These are phyloP conservation scores for Alternaria sp. DNA, from an alignment of 2,329 filamentous ascomycete species.

Conservation along the genomic window DNA sequence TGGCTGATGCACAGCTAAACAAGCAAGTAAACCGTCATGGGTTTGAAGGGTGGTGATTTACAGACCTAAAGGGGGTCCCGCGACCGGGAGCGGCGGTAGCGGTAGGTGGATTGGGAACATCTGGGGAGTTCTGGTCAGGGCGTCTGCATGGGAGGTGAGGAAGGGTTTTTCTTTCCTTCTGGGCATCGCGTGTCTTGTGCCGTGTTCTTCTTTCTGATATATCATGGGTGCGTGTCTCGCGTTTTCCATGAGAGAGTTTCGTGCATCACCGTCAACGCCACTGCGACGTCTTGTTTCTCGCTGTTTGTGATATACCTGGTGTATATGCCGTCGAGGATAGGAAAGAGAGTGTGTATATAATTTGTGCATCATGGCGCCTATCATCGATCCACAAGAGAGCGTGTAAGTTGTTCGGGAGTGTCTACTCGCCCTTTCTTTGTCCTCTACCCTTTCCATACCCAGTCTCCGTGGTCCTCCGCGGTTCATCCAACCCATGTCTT, in stretches of 20 bases:
- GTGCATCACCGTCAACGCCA: neutral
- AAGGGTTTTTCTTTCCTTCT: neutral
- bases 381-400: slow-evolving; percentile 15
- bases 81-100: slow-evolving; percentile 6
- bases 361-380: slow-evolving; percentile 9
- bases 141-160: neutral
- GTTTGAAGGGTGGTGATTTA: neutral
- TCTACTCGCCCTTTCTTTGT: neutral
- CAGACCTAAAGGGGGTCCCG: neutral
- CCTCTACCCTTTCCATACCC: neutral
- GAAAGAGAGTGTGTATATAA: neutral
- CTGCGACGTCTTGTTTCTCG: neutral
- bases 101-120: slow-evolving; percentile 5
- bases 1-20: slow-evolving; percentile 1
- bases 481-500: slow-evolving; percentile 3
- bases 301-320: slow-evolving; percentile 1
- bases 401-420: slow-evolving; percentile 5
- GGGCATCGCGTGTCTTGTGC: neutral
- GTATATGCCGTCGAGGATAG: neutral
- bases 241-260: neutral
- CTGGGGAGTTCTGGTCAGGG: slow-evolving; percentile 1
- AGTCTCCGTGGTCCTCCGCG: neutral
- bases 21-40: slow-evolving; percentile 1
- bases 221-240: neutral
- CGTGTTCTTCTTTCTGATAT: neutral